Percentiles rank a stretch among this genome's conserved stretches.
These are phyloP conservation scores for Ascochyta fabae DNA, from an alignment of 2,329 filamentous ascomycete genomes.

Conservation along the genomic window DNA sequence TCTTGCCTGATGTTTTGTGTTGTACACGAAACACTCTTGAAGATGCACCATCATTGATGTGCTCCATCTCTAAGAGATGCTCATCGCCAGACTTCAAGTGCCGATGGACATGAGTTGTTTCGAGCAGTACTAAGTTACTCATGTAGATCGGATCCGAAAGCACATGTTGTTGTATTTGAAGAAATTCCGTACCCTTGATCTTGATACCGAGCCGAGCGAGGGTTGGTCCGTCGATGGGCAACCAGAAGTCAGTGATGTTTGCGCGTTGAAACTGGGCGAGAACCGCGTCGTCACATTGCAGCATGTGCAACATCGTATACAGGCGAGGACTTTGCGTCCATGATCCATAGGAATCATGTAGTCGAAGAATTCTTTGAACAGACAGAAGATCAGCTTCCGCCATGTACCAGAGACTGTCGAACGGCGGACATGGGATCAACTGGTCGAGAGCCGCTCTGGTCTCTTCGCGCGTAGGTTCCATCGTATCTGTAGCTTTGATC, in stretches of 20 bases:
- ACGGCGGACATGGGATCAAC: no score
- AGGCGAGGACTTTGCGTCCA: neutral
- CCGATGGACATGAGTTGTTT: neutral
- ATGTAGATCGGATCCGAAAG: neutral
- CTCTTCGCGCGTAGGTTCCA: no score
- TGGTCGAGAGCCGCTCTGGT: no score
- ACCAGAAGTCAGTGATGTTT: neutral
- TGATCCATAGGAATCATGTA: no score
- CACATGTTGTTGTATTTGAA: neutral
- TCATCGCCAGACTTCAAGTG: neutral
- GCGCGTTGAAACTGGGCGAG: neutral
- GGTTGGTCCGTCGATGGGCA: neutral
- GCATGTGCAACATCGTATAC: slow-evolving; percentile 3
- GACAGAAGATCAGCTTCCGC: no score
- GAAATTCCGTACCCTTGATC: neutral
- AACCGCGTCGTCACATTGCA: neutral
- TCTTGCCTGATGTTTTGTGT: neutral
- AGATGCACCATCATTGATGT: neutral
- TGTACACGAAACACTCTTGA: neutral
- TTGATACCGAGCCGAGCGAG: neutral
- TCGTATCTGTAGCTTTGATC: no score
- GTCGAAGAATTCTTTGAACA: no score
- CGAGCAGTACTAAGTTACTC: neutral
- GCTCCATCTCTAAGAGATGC: neutral
- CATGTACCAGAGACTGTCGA: no score